Evolutionary conservation across 2,329 filamentous ascomycete species (phyloP).

Genomic region (Escovopsis sp.): DNA sequence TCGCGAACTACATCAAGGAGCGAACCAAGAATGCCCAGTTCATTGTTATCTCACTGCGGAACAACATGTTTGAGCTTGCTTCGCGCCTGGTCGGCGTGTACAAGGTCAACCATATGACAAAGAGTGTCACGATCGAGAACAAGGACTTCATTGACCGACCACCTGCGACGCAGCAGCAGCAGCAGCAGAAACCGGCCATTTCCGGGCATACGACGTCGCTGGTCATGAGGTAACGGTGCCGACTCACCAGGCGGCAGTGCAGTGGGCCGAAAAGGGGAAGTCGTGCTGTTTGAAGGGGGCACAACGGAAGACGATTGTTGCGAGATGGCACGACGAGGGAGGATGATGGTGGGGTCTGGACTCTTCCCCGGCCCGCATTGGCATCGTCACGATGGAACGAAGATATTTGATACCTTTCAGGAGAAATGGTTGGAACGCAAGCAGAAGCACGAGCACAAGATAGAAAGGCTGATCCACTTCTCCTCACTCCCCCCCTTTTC

Average conservation of each 20-base stretch:
- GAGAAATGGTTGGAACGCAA: too few species aligned
- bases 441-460: too few species aligned
- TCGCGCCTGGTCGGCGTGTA: conserved; percentile 90
- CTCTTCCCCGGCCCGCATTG: too few species aligned
- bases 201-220: conserved; percentile 19
- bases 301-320: neutral
- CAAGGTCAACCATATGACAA: conserved; percentile 98
- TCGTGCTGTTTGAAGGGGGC: neutral
- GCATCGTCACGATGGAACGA: too few species aligned
- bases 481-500: too few species aligned
- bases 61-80: conserved; percentile 99
- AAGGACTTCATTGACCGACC: conserved; percentile 51
- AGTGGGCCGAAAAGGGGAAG: neutral
- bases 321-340: neutral
- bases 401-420: too few species aligned
- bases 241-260: neutral
- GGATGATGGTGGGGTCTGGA: neutral
- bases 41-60: conserved; percentile 91
- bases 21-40: conserved; percentile 98
- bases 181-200: conserved; percentile 13
- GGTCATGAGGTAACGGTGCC: conserved; percentile 16
- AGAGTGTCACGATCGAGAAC: conserved; percentile 83
- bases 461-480: too few species aligned
- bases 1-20: conserved; percentile 98
- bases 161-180: conserved; percentile 17